Evolutionary conservation across 148 eudicot species (phyloP), one percentile per base, ranked within the genome.

Genomic region (Cornus suecica): DNA sequence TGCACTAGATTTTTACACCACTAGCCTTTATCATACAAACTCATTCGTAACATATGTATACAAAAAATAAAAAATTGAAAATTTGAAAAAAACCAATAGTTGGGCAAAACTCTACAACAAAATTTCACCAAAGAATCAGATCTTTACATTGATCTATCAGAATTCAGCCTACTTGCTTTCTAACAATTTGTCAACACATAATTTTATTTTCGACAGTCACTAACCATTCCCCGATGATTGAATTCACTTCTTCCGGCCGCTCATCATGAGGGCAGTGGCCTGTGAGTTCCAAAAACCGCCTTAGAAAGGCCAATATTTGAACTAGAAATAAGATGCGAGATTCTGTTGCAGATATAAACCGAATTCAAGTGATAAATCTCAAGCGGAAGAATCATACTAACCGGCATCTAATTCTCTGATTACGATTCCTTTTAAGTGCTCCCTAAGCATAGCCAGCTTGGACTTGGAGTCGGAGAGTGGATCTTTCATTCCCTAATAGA

Each of bases 181-280:
- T 76, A 56, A 71, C 34, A 31, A 41, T 71, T 72, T 78, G 68
- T 72, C 72, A 68, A 73, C 74, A 24, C 73, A n/a, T n/a, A 42
- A 25, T 68, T 73, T 76, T 71, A n/a, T 24, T 51, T 83, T 86
- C 90, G 24, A 79, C 78, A 34, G 74, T 69, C 37, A 32, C 83
- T 66, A 94, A 78, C 97, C 99, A 94, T 66, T 87, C 86, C 61
- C 69, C 82, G 64, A 92, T 89, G 60, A 88, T 80, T 15, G 89
- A 77, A 72, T 92, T 94, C 75, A 94, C 96, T 69, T 82, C 85
- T 80, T 88, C 90, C 22, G 99, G 99, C 68, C 73, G 77, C 84
- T 94, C 99, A 76, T 92, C 99, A 23, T 94, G 99, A 37, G 99
- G 97, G 81, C 98, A 94, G 77, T 94, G 99, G 22, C 99, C 99